Evolutionary conservation across 2,329 filamentous ascomycete genomes (phyloP).

Genomic region (Nannizziopsis barbatae): DNA sequence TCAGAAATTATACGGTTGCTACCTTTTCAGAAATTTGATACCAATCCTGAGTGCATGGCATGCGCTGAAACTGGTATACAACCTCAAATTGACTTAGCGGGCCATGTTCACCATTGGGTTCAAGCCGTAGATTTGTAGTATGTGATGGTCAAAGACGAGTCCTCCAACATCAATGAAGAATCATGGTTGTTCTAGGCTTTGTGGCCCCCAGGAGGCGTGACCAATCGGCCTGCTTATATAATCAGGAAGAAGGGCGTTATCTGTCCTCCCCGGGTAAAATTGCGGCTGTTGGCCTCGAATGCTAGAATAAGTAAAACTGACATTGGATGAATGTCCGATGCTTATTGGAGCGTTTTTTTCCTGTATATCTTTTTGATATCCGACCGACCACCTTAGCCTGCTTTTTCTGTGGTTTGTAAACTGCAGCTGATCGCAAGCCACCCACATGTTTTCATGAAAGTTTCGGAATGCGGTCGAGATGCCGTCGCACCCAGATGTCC

Average conservation of each 20-base stretch:
- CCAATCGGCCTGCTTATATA: neutral
- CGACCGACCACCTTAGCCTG: no score
- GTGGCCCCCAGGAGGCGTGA: neutral
- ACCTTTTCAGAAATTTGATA: no score
- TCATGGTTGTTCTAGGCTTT: no score
- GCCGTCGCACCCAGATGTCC: slow-evolving; percentile 30
- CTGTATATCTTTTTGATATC: no score
- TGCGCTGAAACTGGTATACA: no score
- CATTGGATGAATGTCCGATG: neutral
- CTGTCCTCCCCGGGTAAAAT: neutral
- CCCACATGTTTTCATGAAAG: slow-evolving; percentile 5
- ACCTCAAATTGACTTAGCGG: neutral
- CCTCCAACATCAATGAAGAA: neutral
- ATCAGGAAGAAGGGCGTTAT: neutral
- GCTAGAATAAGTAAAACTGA: neutral
- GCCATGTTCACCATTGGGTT: no score
- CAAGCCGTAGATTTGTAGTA: no score
- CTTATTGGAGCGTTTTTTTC: neutral
- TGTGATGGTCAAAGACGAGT: neutral
- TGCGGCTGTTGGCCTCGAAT: neutral
- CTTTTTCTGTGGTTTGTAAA: no score
- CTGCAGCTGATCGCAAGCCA: neutral
- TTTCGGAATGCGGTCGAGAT: slow-evolving; percentile 33
- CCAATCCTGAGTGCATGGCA: no score
- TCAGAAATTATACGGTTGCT: no score